phyloP scores from a whole-genome alignment of 495 filamentous ascomycete species.

The Mytilinidion resinicola region DNA sequence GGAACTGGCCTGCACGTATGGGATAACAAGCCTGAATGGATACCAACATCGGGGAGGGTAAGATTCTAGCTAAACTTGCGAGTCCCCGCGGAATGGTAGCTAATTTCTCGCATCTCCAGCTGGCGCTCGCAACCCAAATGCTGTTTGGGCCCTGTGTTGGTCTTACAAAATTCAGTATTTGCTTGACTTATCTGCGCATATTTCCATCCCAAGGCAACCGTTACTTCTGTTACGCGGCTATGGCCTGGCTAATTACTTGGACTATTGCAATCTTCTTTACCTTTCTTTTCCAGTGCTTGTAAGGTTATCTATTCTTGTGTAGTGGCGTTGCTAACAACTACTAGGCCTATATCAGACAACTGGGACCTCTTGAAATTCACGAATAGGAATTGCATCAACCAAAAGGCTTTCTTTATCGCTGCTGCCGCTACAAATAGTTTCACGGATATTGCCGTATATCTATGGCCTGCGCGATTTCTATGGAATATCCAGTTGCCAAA shows the following conservation, averaged over 20 bases:
- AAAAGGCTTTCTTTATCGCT: neutral
- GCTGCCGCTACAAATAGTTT: neutral
- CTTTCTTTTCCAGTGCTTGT: constrained; percentile 1
- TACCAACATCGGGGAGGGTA: no score
- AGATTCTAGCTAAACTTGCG: no score
- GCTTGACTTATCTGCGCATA: constrained; percentile 1
- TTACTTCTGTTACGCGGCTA: neutral
- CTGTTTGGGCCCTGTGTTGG: constrained; percentile 1
- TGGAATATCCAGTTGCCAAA: constrained; percentile 4
- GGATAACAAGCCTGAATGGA: no score
- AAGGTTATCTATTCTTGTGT: neutral
- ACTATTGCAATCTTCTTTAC: neutral
- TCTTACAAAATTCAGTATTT: constrained; percentile 1
- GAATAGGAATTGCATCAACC: neutral
- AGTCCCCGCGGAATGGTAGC: no score
- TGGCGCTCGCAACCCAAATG: neutral
- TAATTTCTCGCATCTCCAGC: neutral
- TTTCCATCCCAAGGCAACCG: neutral
- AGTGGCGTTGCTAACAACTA: neutral
- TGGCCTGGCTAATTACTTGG: neutral
- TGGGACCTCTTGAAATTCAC: neutral
- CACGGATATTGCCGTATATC: neutral
- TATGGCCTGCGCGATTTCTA: constrained; percentile 1
- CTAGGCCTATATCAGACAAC: neutral
- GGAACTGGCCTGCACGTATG: no score